Evolutionary conservation across 2,329 filamentous ascomycete species (phyloP).

Genomic region (Daldinia sp.): DNA sequence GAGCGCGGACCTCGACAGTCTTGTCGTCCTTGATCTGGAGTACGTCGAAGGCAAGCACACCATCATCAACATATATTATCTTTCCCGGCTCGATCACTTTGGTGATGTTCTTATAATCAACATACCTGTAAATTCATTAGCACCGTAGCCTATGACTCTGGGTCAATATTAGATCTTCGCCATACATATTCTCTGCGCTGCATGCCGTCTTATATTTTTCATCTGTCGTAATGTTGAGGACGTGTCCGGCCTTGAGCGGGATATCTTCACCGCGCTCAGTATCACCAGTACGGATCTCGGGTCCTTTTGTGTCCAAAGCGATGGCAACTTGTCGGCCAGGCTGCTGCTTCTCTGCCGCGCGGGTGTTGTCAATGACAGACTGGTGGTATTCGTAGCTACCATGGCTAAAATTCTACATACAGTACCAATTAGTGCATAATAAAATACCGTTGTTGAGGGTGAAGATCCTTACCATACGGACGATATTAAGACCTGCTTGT

Average conservation of each 20-base stretch:
- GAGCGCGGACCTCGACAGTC: slow-evolving; percentile 85
- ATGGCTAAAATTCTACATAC: slow-evolving; percentile 84
- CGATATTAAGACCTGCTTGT: slow-evolving; percentile 94
- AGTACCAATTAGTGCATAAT: not conserved
- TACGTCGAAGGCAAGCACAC: slow-evolving; percentile 96
- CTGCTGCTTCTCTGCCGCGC: slow-evolving; percentile 82
- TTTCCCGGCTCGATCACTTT: slow-evolving; percentile 94
- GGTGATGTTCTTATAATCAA: slow-evolving; percentile 99
- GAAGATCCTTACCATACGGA: slow-evolving; percentile 77
- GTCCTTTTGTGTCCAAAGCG: slow-evolving; percentile 81
- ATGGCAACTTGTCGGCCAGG: slow-evolving; percentile 91
- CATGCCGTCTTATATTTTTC: slow-evolving; percentile 87
- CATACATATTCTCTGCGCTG: slow-evolving; percentile 94
- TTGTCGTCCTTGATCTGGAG: slow-evolving; percentile 87
- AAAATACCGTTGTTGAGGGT: not conserved
- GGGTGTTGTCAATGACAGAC: slow-evolving; percentile 96
- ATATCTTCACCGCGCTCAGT: slow-evolving; percentile 89
- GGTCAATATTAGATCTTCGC: not conserved
- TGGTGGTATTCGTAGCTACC: slow-evolving; percentile 97
- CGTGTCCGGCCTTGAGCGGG: slow-evolving; percentile 83
- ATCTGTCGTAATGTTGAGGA: slow-evolving; percentile 97
- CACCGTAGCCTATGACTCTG: not conserved
- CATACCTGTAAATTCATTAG: slow-evolving; percentile 71
- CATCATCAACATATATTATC: slow-evolving; percentile 97
- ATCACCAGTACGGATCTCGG: slow-evolving; percentile 72